phyloP scores from a whole-genome alignment of 1,139 yeast species.

The Arxiozyma heterogenica region DNA sequence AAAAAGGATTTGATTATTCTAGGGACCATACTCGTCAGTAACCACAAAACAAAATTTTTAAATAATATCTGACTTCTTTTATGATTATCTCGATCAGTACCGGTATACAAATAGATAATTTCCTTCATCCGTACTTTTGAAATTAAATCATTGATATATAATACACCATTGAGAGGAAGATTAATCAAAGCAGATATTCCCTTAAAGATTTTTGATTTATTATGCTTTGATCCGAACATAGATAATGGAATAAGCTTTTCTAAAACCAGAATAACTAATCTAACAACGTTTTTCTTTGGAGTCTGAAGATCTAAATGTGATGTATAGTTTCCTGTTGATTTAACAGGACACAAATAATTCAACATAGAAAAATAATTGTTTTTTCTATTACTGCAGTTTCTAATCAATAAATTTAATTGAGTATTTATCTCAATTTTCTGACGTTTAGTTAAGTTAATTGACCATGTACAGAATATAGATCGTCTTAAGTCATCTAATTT shows the following conservation, averaged over 20 bases:
- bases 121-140: slow-evolving; percentile 34
- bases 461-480: slow-evolving; percentile 8
- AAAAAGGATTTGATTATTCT: slow-evolving; percentile 48
- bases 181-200: slow-evolving; percentile 36
- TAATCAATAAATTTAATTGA: slow-evolving; percentile 8
- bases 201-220: slow-evolving; percentile 37
- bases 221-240: slow-evolving; percentile 47
- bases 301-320: slow-evolving; percentile 14
- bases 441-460: background rate
- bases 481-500: slow-evolving; percentile 6
- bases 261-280: slow-evolving; percentile 36
- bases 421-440: slow-evolving; percentile 3
- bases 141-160: slow-evolving; percentile 28
- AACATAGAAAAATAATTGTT: slow-evolving; percentile 14
- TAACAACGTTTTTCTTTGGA: slow-evolving; percentile 29
- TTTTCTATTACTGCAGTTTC: slow-evolving; percentile 10
- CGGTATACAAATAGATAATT: slow-evolving; percentile 38
- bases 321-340: background rate
- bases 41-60: slow-evolving; percentile 42
- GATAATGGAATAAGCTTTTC: slow-evolving; percentile 45
- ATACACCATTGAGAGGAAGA: slow-evolving; percentile 31
- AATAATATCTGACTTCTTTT: slow-evolving; percentile 6
- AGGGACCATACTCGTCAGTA: slow-evolving; percentile 41
- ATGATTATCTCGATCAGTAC: slow-evolving; percentile 4
- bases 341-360: slow-evolving; percentile 16